A percentile compares a stretch with the other conserved stretches of the same genome.
Conservation (phyloP, 352 stramenopile genomes). For the Phytophthora sp. region DNA sequence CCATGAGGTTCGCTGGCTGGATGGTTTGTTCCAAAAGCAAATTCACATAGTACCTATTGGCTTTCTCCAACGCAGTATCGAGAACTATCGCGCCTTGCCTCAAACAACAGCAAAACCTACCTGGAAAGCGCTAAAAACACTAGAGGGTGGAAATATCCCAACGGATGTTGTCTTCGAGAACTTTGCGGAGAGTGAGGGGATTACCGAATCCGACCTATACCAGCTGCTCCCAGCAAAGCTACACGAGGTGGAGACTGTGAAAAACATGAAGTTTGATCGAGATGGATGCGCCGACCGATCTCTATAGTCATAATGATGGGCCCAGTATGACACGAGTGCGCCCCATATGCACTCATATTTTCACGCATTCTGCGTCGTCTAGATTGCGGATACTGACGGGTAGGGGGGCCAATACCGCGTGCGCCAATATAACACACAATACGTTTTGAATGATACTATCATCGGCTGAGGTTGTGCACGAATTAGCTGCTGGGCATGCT, state of each 20-base stretch:
- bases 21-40: conserved; percentile 8
- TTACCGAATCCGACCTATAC: conserved; percentile 6
- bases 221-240: neutral
- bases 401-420: too few relatives aligned
- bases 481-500: too few relatives aligned
- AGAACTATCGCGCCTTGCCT: conserved; percentile 13
- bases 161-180: neutral
- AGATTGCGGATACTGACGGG: too few relatives aligned
- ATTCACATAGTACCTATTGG: too few relatives aligned
- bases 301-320: conserved; percentile 7
- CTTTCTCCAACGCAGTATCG: conserved; percentile 6
- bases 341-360: conserved; percentile 3
- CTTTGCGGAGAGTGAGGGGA: conserved; percentile 3
- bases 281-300: conserved; percentile 1
- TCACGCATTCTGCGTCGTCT: conserved; percentile 10
- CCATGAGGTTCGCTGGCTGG: conserved; percentile 16
- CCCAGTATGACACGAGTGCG: conserved; percentile 5
- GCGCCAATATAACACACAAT: too few relatives aligned
- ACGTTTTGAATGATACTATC: too few relatives aligned
- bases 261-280: conserved; percentile 17
- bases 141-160: neutral
- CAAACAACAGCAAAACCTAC: neutral
- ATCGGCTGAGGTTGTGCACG: too few relatives aligned
- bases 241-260: conserved; percentile 7
- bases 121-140: neutral